phyloP scores from a whole-genome alignment of 2,329 filamentous ascomycete genomes.

The Ambrosiella beaveri region DNA sequence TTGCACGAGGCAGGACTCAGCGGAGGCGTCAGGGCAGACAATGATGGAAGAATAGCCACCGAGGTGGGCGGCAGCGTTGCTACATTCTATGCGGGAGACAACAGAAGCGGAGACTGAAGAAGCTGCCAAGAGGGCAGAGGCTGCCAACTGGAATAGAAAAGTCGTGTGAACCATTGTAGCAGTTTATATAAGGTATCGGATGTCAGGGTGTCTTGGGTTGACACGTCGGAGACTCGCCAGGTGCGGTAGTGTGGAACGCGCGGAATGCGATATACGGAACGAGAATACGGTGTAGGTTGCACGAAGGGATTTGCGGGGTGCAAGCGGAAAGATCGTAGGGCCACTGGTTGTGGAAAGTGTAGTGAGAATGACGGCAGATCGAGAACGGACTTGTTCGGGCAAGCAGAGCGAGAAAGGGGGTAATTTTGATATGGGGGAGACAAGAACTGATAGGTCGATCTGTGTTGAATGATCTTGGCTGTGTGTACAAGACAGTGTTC shows the following conservation, averaged over 20 bases:
- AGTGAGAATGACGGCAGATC: background rate
- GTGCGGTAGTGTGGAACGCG: background rate
- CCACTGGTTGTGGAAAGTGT: background rate
- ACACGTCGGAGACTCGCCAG: background rate
- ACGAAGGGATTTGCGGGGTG: background rate
- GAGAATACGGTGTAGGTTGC: background rate
- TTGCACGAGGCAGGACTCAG: slow-evolving; percentile 28
- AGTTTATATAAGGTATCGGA: background rate
- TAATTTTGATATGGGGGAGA: background rate
- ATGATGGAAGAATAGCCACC: slow-evolving; percentile 26
- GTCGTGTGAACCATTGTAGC: slow-evolving; percentile 12
- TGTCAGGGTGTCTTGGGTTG: background rate
- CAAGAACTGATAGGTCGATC: background rate
- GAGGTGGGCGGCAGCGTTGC: slow-evolving; percentile 14
- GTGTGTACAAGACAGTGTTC: background rate
- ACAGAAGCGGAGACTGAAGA: slow-evolving; percentile 21
- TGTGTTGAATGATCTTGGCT: background rate
- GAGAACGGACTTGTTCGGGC: background rate
- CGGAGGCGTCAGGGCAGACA: slow-evolving; percentile 22
- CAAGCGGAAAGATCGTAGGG: background rate
- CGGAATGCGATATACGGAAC: background rate
- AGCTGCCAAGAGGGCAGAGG: slow-evolving; percentile 19
- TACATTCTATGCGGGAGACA: slow-evolving; percentile 18
- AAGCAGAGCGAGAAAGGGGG: background rate
- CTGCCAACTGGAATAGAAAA: slow-evolving; percentile 1